These are phyloP conservation scores for Sphagnum fallax DNA, from an alignment of 228 moss, liverwort and hornwort species.

Conservation along the genomic window DNA sequence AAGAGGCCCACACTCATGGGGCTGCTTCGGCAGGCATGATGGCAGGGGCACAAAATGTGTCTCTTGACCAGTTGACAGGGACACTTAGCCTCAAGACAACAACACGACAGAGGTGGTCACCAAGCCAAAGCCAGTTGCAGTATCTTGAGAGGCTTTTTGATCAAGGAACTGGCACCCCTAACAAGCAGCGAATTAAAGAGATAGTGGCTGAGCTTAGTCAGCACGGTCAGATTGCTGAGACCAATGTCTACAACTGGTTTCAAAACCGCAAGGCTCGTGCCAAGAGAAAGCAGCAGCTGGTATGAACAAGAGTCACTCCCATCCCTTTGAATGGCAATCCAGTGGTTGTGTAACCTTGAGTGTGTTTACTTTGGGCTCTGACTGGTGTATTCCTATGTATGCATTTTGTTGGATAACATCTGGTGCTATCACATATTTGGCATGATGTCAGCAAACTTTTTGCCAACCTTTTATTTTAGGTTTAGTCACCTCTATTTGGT, in stretches of 20 bases:
- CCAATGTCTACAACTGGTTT: conserved; percentile 98
- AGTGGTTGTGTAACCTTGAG: too few relatives aligned
- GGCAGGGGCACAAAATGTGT: conserved; percentile 56
- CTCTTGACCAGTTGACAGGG: conserved; percentile 65
- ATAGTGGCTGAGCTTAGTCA: conserved; percentile 74
- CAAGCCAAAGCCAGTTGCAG: conserved; percentile 92
- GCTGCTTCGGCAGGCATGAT: conserved; percentile 40
- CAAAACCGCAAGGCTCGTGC: conserved; percentile 92
- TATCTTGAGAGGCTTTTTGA: conserved; percentile 92
- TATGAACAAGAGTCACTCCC: background rate
- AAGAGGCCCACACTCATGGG: background rate
- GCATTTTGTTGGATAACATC: too few relatives aligned
- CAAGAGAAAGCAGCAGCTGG: conserved; percentile 80
- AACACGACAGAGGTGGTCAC: conserved; percentile 93
- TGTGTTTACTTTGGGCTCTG: too few relatives aligned
- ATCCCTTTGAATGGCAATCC: too few relatives aligned
- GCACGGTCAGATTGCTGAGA: conserved; percentile 86
- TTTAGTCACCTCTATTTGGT: too few relatives aligned
- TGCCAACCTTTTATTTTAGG: too few relatives aligned
- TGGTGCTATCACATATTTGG: too few relatives aligned
- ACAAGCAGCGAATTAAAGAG: conserved; percentile 92
- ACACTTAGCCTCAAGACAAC: conserved; percentile 87
- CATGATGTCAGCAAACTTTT: too few relatives aligned
- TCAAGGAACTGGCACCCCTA: conserved; percentile 89
- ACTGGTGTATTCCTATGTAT: too few relatives aligned